phyloP scores from a whole-genome alignment of 306 rosid genomes.

The Medicago lupulina region DNA sequence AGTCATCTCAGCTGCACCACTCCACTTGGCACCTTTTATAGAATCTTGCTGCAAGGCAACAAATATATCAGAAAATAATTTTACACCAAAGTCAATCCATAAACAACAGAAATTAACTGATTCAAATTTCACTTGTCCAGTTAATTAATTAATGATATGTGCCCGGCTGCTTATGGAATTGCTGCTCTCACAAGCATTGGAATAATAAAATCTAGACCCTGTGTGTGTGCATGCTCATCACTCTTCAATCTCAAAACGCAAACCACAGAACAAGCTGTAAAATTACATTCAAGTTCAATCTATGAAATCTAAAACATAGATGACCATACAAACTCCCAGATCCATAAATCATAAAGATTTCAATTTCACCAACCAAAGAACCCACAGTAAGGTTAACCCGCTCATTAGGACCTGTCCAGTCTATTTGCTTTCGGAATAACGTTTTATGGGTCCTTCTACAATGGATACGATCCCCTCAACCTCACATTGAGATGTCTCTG shows the following conservation, averaged over 20 bases:
- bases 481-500: no score
- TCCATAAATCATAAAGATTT: not conserved
- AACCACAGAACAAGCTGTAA: not conserved
- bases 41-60: constrained; percentile 77
- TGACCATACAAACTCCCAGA: not conserved
- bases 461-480: not conserved
- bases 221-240: not conserved
- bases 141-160: constrained; percentile 7
- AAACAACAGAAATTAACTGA: constrained; percentile 2
- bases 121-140: constrained; percentile 5
- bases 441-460: not conserved
- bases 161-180: not conserved
- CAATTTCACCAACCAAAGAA: constrained; percentile 4
- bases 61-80: constrained; percentile 45
- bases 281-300: constrained; percentile 9
- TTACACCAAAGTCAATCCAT: not conserved
- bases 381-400: not conserved
- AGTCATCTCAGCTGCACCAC: constrained; percentile 89
- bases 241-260: constrained; percentile 1
- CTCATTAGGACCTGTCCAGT: not conserved
- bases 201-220: not conserved
- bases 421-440: not conserved
- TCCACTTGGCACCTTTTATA: constrained; percentile 89
- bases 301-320: constrained; percentile 7
- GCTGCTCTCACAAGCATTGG: constrained; percentile 11